phyloP scores from a whole-genome alignment of 2,329 filamentous ascomycete genomes.

The Monilinia laxa region DNA sequence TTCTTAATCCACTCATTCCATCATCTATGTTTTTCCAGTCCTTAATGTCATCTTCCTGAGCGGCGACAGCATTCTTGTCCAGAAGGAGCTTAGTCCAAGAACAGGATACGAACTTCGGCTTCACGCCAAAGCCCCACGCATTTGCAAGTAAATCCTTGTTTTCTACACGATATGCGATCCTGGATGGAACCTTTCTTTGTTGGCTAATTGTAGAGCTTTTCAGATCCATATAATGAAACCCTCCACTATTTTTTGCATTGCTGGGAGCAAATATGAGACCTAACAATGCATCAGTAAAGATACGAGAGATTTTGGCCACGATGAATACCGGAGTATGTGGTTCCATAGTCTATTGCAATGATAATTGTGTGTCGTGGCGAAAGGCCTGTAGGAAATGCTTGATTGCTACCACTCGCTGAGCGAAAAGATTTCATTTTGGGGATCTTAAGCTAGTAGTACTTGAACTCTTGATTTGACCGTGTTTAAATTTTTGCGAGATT shows the following conservation, averaged over 20 bases:
- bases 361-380: slow-evolving; percentile 29
- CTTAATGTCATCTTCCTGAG: slow-evolving; percentile 27
- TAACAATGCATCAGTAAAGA: neutral
- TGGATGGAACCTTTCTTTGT: slow-evolving; percentile 26
- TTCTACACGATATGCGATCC: slow-evolving; percentile 29
- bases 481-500: neutral
- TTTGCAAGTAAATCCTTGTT: slow-evolving; percentile 16
- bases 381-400: neutral
- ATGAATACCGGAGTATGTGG: slow-evolving; percentile 32
- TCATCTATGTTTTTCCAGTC: slow-evolving; percentile 12
- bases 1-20: slow-evolving; percentile 28
- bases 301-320: neutral
- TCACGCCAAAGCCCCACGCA: slow-evolving; percentile 31
- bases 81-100: slow-evolving; percentile 37
- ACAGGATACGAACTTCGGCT: slow-evolving; percentile 28
- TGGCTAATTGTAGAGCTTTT: too few species aligned
- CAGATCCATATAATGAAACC: too few species aligned
- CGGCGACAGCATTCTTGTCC: slow-evolving; percentile 28
- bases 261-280: slow-evolving; percentile 27
- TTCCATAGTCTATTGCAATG: slow-evolving; percentile 35
- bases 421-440: neutral
- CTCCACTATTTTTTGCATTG: neutral
- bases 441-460: neutral
- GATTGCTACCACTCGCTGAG: too few species aligned
- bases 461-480: too few species aligned